Percentiles rank a stretch among this genome's conserved stretches.
Conservation (phyloP, 306 rosid genomes). For the Malus sylvestris region DNA sequence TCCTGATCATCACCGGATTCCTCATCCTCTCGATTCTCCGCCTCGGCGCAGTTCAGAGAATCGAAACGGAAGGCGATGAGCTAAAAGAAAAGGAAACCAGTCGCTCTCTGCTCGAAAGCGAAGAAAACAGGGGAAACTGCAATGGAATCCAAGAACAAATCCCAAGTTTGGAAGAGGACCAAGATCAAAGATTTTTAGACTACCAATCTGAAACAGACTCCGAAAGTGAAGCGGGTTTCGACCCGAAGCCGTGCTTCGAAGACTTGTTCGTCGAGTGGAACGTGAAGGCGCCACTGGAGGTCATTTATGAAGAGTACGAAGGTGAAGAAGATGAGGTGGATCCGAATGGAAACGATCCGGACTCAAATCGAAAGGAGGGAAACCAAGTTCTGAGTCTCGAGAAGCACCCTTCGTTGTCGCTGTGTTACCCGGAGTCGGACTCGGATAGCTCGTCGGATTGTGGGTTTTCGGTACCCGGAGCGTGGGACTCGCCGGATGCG, state of each 20-base stretch:
- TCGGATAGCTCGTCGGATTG: slow-evolving; percentile 65
- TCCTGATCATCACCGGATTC: slow-evolving; percentile 35
- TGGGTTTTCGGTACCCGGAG: slow-evolving; percentile 26
- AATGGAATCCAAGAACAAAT: slow-evolving; percentile 13
- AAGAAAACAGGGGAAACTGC: slow-evolving; percentile 18
- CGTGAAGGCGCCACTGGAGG: slow-evolving; percentile 77
- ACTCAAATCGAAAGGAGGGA: neutral
- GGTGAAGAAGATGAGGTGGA: slow-evolving; percentile 45
- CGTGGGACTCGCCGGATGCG: slow-evolving; percentile 45
- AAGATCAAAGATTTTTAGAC: slow-evolving; percentile 17
- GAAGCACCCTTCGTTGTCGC: slow-evolving; percentile 48
- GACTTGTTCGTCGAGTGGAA: slow-evolving; percentile 68
- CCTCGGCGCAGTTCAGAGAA: slow-evolving; percentile 61
- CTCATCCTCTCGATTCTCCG: slow-evolving; percentile 54
- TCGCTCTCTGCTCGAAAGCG: neutral
- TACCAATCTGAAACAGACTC: slow-evolving; percentile 20
- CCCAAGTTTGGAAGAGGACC: slow-evolving; percentile 19
- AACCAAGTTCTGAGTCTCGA: slow-evolving; percentile 9
- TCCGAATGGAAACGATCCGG: neutral
- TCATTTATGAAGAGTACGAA: slow-evolving; percentile 72
- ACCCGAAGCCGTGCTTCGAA: slow-evolving; percentile 34
- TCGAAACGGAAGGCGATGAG: slow-evolving; percentile 9
- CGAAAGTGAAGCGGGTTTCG: slow-evolving; percentile 28
- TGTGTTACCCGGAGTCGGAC: slow-evolving; percentile 74
- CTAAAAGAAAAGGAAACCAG: neutral